A percentile compares a stretch with the other conserved stretches of the same genome.
Evolutionary conservation across 768 basidiomycete species (phyloP).

Genomic region (Cyathus striatus): DNA sequence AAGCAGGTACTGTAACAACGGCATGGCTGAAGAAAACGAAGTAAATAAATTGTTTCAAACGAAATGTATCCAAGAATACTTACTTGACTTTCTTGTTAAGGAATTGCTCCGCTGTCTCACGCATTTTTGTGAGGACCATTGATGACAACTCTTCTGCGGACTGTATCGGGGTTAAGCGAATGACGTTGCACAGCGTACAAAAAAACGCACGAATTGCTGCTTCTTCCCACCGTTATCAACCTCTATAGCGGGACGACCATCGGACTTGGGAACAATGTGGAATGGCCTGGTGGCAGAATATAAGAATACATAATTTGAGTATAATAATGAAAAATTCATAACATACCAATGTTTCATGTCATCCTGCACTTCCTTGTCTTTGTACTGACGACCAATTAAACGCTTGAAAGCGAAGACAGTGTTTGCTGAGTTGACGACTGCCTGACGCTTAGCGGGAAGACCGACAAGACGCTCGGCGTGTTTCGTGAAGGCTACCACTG

Average conservation of each 20-base stretch:
- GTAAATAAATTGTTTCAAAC: neutral
- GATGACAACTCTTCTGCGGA: constrained; percentile 84
- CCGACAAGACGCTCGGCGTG: constrained; percentile 94
- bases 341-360: constrained; percentile 81
- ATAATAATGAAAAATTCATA: neutral
- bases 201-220: constrained; percentile 63
- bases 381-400: constrained; percentile 89
- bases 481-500: constrained; percentile 98
- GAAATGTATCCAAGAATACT: constrained; percentile 28
- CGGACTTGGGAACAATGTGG: constrained; percentile 64
- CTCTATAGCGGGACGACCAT: constrained; percentile 75
- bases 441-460: constrained; percentile 89
- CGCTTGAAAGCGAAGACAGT: constrained; percentile 93
- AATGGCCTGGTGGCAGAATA: constrained; percentile 58
- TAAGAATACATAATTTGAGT: neutral
- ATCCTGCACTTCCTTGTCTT: constrained; percentile 89
- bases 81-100: constrained; percentile 92
- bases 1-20: constrained; percentile 94
- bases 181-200: constrained; percentile 2
- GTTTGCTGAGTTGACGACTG: constrained; percentile 84
- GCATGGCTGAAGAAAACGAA: constrained; percentile 48
- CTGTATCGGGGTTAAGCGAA: constrained; percentile 33
- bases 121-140: constrained; percentile 90
- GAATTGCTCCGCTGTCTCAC: constrained; percentile 90
- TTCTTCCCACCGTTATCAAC: constrained; percentile 85